These are phyloP conservation scores for Amanita rubescens DNA, from an alignment of 768 basidiomycete genomes.

Conservation along the genomic window DNA sequence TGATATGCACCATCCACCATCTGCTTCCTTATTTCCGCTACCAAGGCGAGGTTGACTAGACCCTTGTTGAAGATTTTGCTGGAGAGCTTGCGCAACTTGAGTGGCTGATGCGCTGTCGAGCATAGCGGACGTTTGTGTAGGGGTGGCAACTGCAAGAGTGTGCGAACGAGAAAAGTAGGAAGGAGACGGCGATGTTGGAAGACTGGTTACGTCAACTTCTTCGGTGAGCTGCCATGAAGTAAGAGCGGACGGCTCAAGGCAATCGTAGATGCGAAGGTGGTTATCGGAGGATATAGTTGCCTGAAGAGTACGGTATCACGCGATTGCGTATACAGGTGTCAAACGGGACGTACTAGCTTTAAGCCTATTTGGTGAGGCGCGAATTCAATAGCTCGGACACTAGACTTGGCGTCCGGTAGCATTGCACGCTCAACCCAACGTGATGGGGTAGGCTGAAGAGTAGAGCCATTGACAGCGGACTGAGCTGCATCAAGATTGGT, in stretches of 20 bases:
- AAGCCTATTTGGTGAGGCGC: slow-evolving; percentile 83
- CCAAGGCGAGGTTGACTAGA: slow-evolving; percentile 23
- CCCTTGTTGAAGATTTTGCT: slow-evolving; percentile 39
- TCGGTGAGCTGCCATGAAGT: slow-evolving; percentile 70
- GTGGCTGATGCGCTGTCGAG: slow-evolving; percentile 52
- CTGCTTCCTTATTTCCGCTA: slow-evolving; percentile 66
- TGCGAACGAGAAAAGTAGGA: slow-evolving; percentile 37
- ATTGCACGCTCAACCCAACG: slow-evolving; percentile 73
- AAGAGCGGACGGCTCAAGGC: slow-evolving; percentile 68
- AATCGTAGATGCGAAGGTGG: slow-evolving; percentile 83
- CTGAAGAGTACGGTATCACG: slow-evolving; percentile 28
- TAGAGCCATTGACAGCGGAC: slow-evolving; percentile 20
- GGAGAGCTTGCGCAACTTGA: slow-evolving; percentile 57
- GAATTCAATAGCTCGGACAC: slow-evolving; percentile 82
- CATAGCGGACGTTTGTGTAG: slow-evolving; percentile 53
- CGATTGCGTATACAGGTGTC: background rate
- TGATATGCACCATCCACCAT: slow-evolving; percentile 87
- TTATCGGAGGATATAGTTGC: slow-evolving; percentile 89
- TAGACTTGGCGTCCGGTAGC: slow-evolving; percentile 78
- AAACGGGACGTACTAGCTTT: slow-evolving; percentile 56
- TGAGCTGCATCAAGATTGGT: slow-evolving; percentile 21
- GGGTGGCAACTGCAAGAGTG: slow-evolving; percentile 59
- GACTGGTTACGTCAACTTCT: slow-evolving; percentile 63
- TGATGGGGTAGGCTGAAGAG: slow-evolving; percentile 24
- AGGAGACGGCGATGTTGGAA: slow-evolving; percentile 39